Conservation (phyloP, 176 grass and related monocot genomes). For the Hyparrhenia diplandra region DNA sequence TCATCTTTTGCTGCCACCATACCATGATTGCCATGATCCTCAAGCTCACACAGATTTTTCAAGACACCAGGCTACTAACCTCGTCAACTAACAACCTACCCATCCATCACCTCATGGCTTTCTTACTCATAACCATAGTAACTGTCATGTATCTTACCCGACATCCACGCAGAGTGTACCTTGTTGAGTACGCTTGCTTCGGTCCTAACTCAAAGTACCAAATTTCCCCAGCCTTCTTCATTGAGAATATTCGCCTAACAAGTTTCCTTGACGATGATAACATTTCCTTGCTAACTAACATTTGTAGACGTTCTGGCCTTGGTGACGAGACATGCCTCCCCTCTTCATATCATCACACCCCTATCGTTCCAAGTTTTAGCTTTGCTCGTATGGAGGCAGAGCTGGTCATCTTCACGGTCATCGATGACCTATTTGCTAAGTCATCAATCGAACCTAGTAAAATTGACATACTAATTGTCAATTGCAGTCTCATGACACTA, state of each 20-base stretch:
- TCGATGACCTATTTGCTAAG: conserved; percentile 35
- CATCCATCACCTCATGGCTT: neutral
- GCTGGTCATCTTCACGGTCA: conserved; percentile 8
- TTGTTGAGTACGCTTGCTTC: conserved; percentile 31
- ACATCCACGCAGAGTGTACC: neutral
- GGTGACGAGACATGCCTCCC: conserved; percentile 35
- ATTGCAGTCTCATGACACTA: neutral
- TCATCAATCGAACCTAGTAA: neutral
- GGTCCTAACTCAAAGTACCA: neutral
- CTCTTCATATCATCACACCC: neutral
- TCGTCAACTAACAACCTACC: neutral
- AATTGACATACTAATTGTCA: conserved; percentile 9
- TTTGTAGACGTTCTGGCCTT: conserved; percentile 21
- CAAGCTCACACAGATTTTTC: neutral
- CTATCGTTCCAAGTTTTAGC: neutral
- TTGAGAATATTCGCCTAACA: neutral
- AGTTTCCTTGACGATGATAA: neutral
- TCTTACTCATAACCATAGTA: neutral
- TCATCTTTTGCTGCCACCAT: neutral
- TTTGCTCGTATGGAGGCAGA: conserved; percentile 11
- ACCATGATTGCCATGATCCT: neutral
- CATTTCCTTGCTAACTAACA: neutral
- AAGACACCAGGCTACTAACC: neutral
- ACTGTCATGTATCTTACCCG: neutral
- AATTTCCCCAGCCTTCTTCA: no score